Percentiles rank a stretch among this genome's conserved stretches.
These are phyloP conservation scores for Termitomyces sp. DNA, from an alignment of 768 basidiomycete species.

Conservation along the genomic window DNA sequence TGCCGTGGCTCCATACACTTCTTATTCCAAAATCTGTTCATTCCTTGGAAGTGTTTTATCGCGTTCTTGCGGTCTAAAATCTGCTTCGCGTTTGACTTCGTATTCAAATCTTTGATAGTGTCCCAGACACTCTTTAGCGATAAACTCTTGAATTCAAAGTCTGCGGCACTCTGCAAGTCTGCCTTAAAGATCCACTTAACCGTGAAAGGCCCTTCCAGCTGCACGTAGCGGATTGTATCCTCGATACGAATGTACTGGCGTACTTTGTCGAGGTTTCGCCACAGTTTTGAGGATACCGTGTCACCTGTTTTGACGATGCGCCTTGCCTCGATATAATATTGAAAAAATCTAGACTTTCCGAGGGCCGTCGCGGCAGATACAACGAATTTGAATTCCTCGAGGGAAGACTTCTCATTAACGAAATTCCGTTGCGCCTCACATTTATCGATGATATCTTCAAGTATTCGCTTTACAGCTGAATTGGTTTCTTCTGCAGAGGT, in stretches of 20 bases:
- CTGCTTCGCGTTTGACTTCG: not conserved
- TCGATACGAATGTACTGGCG: not conserved
- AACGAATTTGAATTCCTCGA: not conserved
- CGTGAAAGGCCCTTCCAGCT: not conserved
- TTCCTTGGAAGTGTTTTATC: not conserved
- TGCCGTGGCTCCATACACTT: not conserved
- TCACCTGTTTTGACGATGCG: not conserved
- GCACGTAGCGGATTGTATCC: not conserved
- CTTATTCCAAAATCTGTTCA: not conserved
- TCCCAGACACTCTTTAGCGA: not conserved
- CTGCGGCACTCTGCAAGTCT: not conserved
- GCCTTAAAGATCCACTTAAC: not conserved
- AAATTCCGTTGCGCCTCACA: not conserved
- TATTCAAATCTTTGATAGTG: not conserved
- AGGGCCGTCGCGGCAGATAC: not conserved
- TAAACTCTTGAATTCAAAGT: not conserved
- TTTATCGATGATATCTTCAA: not conserved
- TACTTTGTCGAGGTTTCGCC: not conserved
- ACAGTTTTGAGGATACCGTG: not conserved
- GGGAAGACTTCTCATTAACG: not conserved
- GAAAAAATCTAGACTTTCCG: not conserved
- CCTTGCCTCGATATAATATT: no score
- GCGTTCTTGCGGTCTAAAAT: not conserved
- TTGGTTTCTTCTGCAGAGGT: not conserved
- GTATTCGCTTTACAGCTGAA: not conserved